Evolutionary conservation across 2,329 filamentous ascomycete species (phyloP), one percentile per base, ranked within the genome.

Genomic region (Lachnellula cervina): DNA sequence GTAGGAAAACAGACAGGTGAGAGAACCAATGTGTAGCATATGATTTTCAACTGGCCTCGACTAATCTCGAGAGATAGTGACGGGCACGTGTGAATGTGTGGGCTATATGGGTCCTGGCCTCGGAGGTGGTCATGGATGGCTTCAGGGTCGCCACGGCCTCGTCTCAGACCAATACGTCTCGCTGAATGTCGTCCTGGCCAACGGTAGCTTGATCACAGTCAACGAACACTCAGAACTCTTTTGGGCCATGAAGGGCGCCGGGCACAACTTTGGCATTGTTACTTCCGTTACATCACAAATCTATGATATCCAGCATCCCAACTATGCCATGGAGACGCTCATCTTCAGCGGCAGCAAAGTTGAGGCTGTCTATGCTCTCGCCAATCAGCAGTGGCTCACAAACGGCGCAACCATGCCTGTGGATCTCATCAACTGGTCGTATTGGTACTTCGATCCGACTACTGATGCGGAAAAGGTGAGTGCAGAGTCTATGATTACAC

Each of bases 261-360:
- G 80, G 1, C 77, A 82, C 56, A 83, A 83, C 66, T 83, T 83
- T 56, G 81, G 80, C 42, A 75, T 83, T 52, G 76, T 83, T 16
- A 80, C 77, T 1, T 73, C 73, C 1, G 68, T 77, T 9, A 75
- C 72, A 0, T 69, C 70, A 17, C 76, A 77, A 63, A 73, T 81
- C 49, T 79, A 77, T 60, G 72, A 77, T 57, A 71, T 72, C 35
- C 65, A 66, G 49, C 51, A 69, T 61, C 57, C 56, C 25, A 65
- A 68, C 49, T 76, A 71, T 66, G 72, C 73, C 5, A 71, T 74
- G 48, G 68, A 73, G 55, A 76, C 70, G 0, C 67, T 80, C 35
- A 69, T 73, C 21, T 80, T 76, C 58, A 73, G 69, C 4, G 74
- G 76, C 0, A 76, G 80, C 34, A 74, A 80, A 53, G 73, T 81